Evolutionary conservation across 345 rosid species (phyloP).

Genomic region (Eucalyptus coolabah): DNA sequence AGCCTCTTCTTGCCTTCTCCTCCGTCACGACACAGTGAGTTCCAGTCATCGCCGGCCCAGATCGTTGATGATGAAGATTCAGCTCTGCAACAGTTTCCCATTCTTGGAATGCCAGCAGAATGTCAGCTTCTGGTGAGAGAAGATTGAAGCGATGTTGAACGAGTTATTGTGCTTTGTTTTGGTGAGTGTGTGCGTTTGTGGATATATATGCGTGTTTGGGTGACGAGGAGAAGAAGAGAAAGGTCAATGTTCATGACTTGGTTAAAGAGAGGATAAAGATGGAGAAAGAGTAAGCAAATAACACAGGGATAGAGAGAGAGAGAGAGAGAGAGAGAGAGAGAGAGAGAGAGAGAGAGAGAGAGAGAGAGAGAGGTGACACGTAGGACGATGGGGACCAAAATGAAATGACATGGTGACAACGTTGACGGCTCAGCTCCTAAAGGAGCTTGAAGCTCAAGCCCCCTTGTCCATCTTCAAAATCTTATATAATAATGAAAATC

Average conservation of each 20-base stretch:
- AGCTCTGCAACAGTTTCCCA: conserved; percentile 34
- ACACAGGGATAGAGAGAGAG: too few relatives aligned
- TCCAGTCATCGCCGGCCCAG: conserved; percentile 29
- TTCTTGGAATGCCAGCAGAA: neutral
- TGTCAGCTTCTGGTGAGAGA: neutral
- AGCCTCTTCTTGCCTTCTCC: neutral
- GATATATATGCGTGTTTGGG: neutral
- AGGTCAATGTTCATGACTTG: too few relatives aligned
- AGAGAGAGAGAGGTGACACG: neutral
- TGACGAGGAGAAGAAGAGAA: too few relatives aligned
- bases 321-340: too few relatives aligned
- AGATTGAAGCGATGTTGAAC: neutral
- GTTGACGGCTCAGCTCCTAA: neutral
- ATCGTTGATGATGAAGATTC: neutral
- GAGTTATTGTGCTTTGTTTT: neutral
- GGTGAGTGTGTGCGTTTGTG: neutral
- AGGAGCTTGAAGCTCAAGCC: neutral
- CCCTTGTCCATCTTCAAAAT: neutral
- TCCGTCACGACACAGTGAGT: neutral
- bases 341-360: too few relatives aligned
- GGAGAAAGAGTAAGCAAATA: too few relatives aligned
- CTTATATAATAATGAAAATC: too few relatives aligned
- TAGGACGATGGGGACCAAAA: neutral
- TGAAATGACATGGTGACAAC: neutral
- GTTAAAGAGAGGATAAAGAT: neutral